These are phyloP conservation scores for Cytospora mali DNA, from an alignment of 2,329 filamentous ascomycete genomes.

Conservation along the genomic window DNA sequence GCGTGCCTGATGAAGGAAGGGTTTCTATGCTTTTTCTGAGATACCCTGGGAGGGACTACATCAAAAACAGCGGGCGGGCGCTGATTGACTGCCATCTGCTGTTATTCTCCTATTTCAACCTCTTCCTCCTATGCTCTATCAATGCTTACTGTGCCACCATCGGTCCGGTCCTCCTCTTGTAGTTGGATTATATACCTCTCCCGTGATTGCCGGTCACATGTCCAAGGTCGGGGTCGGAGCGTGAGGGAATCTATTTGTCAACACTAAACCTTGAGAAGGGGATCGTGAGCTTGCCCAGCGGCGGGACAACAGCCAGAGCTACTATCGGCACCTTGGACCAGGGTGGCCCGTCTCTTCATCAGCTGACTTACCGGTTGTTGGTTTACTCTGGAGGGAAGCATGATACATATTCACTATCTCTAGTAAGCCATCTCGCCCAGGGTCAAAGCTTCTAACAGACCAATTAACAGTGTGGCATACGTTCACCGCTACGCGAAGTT, in stretches of 20 bases:
- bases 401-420: not conserved
- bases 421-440: not conserved
- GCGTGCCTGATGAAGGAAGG: not conserved
- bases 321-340: not conserved
- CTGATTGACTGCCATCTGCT: not conserved
- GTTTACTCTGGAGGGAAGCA: not conserved
- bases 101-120: not conserved
- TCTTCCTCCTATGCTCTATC: conserved; percentile 3
- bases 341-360: not conserved
- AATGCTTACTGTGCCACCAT: conserved; percentile 4
- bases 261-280: conserved; percentile 6
- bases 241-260: conserved; percentile 14
- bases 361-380: not conserved
- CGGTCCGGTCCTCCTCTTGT: conserved; percentile 1
- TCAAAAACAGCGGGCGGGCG: not conserved
- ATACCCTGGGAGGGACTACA: not conserved
- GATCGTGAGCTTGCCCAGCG: conserved; percentile 12
- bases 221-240: conserved; percentile 1
- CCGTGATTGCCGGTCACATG: conserved; percentile 15
- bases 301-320: not conserved
- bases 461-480: not conserved
- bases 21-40: not conserved
- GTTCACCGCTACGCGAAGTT: not conserved
- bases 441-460: not conserved
- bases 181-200: not conserved